Conservation (phyloP, 1,139 yeast species). For the Meyerozyma carpophila region DNA sequence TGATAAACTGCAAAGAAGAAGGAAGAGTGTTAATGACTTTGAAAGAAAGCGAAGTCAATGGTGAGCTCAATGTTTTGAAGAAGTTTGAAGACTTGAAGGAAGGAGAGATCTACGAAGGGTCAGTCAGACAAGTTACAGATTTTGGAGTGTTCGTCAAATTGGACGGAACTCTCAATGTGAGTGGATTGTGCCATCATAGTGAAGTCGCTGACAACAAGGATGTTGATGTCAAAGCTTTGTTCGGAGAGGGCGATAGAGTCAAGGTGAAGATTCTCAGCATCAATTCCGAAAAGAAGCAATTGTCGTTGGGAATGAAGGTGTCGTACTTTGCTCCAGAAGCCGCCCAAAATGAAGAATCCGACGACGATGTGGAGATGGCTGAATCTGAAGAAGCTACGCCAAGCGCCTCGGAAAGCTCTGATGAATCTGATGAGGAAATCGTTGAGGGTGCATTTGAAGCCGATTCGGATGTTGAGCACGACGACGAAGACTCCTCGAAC, state of each 20-base stretch:
- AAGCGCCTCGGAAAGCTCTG: conserved; percentile 14
- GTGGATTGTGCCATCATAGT: conserved; percentile 84
- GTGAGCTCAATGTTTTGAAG: conserved; percentile 54
- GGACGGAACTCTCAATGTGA: conserved; percentile 66
- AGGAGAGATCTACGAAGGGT: conserved; percentile 74
- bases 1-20: conserved; percentile 56
- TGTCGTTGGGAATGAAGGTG: conserved; percentile 91
- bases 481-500: conserved; percentile 13
- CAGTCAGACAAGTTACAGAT: conserved; percentile 73
- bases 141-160: conserved; percentile 87
- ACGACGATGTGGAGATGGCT: conserved; percentile 21
- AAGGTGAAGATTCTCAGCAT: conserved; percentile 71
- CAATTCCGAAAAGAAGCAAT: conserved; percentile 60
- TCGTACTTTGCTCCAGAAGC: conserved; percentile 61
- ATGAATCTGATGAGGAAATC: conserved; percentile 20
- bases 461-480: conserved; percentile 16
- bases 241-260: conserved; percentile 85
- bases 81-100: conserved; percentile 59
- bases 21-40: conserved; percentile 71
- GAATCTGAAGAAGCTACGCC: conserved; percentile 19
- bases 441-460: conserved; percentile 19
- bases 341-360: conserved; percentile 27
- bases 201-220: conserved; percentile 70
- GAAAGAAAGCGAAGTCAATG: conserved; percentile 76
- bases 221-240: conserved; percentile 51